A percentile compares a stretch with the other conserved stretches of the same genome.
These are phyloP conservation scores for Dioszegia hungarica DNA, from an alignment of 768 basidiomycete genomes.

Conservation along the genomic window DNA sequence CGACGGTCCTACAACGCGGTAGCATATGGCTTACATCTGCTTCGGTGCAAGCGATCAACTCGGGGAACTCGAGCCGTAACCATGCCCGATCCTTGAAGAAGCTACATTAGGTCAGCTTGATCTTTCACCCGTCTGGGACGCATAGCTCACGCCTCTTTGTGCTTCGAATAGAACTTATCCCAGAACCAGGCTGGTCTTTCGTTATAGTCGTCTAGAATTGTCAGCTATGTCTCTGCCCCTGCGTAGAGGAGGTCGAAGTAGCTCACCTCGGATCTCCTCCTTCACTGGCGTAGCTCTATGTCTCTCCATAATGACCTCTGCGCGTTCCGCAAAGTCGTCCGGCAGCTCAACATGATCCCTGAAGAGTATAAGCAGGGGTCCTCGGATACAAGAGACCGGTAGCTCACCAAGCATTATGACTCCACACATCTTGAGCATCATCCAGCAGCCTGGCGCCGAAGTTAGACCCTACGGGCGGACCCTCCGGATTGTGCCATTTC, in stretches of 20 bases:
- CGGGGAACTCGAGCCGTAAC: slow-evolving; percentile 92
- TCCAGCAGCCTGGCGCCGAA: slow-evolving; percentile 42
- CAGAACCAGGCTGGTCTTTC: slow-evolving; percentile 53
- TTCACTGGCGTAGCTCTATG: slow-evolving; percentile 72
- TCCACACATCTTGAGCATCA: slow-evolving; percentile 40
- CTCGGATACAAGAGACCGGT: slow-evolving; percentile 53
- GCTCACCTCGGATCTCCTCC: slow-evolving; percentile 61
- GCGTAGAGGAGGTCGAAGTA: not conserved
- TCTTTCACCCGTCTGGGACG: not conserved
- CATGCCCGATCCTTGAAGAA: slow-evolving; percentile 96
- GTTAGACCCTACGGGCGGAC: slow-evolving; percentile 37
- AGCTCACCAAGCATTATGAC: slow-evolving; percentile 56
- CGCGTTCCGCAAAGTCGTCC: slow-evolving; percentile 69
- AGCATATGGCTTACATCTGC: slow-evolving; percentile 50
- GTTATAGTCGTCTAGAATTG: slow-evolving; percentile 40
- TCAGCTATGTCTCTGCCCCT: not conserved
- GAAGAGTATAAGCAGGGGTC: not conserved
- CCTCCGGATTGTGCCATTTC: slow-evolving; percentile 41
- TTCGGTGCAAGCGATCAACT: slow-evolving; percentile 67
- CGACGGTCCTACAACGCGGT: not conserved
- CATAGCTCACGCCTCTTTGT: slow-evolving; percentile 50
- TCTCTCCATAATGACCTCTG: slow-evolving; percentile 63
- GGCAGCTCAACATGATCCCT: slow-evolving; percentile 51
- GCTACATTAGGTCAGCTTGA: slow-evolving; percentile 51
- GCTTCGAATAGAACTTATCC: slow-evolving; percentile 89